Conservation (phyloP, 2,329 filamentous ascomycete species). For the Epicoccum nigrum region DNA sequence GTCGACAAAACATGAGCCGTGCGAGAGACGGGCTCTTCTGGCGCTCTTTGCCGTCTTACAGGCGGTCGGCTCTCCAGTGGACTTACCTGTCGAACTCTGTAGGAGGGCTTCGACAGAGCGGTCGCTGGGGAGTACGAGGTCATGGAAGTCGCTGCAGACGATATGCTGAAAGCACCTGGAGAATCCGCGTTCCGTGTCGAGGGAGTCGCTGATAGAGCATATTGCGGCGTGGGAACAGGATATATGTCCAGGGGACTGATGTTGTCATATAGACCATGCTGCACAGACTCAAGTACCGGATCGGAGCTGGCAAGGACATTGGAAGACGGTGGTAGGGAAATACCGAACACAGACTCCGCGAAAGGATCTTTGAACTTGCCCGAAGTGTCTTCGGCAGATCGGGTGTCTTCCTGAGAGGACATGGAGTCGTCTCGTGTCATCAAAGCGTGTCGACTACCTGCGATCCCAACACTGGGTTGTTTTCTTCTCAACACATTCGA, state of each 20-base stretch:
- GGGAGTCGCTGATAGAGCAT: constrained; percentile 71
- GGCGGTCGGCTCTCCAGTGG: constrained; percentile 64
- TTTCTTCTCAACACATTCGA: constrained; percentile 54
- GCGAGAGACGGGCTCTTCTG: constrained; percentile 54
- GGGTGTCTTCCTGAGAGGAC: constrained; percentile 43
- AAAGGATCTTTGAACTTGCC: constrained; percentile 49
- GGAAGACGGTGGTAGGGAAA: constrained; percentile 48
- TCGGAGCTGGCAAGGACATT: constrained; percentile 36
- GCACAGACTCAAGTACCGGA: constrained; percentile 32
- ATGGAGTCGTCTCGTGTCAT: constrained; percentile 41
- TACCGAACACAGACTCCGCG: constrained; percentile 52
- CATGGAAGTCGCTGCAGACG: constrained; percentile 79
- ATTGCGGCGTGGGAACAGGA: constrained; percentile 70
- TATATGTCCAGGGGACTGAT: constrained; percentile 68
- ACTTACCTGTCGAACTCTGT: constrained; percentile 62
- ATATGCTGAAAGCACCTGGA: constrained; percentile 73
- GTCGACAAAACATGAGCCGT: constrained; percentile 66
- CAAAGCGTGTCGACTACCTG: constrained; percentile 37
- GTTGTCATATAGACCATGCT: constrained; percentile 46
- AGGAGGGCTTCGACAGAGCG: constrained; percentile 52
- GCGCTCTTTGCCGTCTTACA: constrained; percentile 63
- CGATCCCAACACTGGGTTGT: constrained; percentile 50
- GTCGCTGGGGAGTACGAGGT: constrained; percentile 75
- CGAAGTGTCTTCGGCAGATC: constrained; percentile 33
- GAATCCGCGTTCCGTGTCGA: constrained; percentile 79